Evolutionary conservation across 805 yeast species (phyloP).

Genomic region (Candida maris): DNA sequence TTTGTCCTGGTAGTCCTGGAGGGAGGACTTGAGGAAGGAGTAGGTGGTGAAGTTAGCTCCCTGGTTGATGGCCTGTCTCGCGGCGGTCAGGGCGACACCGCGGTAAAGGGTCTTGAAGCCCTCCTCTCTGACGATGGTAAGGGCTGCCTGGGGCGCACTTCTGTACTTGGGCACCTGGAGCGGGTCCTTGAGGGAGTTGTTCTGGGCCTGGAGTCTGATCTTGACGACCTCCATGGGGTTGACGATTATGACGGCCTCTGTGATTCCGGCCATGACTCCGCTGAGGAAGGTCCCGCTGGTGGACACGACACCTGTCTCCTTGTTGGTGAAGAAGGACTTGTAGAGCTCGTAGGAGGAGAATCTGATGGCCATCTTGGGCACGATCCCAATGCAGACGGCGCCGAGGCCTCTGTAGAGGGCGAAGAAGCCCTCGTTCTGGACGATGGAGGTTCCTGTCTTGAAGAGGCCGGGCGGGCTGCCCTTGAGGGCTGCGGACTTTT

Average conservation of each 20-base stretch:
- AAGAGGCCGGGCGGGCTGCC: constrained; percentile 81
- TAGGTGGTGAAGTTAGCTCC: constrained; percentile 97
- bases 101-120: constrained; percentile 86
- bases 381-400: constrained; percentile 95
- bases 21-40: constrained; percentile 71
- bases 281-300: constrained; percentile 80
- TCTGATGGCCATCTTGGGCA: constrained; percentile 97
- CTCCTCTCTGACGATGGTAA: constrained; percentile 82
- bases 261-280: constrained; percentile 96
- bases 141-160: constrained; percentile 89
- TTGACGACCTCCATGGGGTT: constrained; percentile 98
- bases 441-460: constrained; percentile 75
- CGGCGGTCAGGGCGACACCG: constrained; percentile 94
- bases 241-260: constrained; percentile 92
- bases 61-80: constrained; percentile 97
- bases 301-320: constrained; percentile 58
- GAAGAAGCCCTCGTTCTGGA: constrained; percentile 72
- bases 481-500: constrained; percentile 50
- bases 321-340: constrained; percentile 61
- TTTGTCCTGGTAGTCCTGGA: constrained; percentile 57
- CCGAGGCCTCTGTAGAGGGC: constrained; percentile 95
- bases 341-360: constrained; percentile 91
- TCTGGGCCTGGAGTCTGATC: constrained; percentile 94
- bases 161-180: constrained; percentile 73
- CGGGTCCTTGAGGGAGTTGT: constrained; percentile 85